A percentile compares a stretch with the other conserved stretches of the same genome.
These are phyloP conservation scores for Barnettozyma sp. DNA, from an alignment of 805 yeast species.

Conservation along the genomic window DNA sequence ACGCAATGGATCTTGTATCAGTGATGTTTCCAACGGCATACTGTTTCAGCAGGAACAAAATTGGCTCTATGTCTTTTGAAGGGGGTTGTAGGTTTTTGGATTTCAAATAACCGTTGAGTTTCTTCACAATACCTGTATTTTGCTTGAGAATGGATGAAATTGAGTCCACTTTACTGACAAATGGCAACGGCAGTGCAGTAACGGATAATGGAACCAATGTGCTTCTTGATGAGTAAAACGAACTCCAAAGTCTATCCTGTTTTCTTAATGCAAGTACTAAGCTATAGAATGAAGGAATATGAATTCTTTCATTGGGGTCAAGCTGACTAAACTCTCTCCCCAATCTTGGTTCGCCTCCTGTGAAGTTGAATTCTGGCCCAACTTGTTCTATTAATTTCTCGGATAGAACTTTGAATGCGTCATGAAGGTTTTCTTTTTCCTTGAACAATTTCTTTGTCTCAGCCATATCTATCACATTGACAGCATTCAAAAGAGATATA, in stretches of 20 bases:
- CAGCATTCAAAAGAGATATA: conserved; percentile 32
- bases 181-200: conserved; percentile 36
- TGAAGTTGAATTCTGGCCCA: conserved; percentile 26
- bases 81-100: conserved; percentile 1
- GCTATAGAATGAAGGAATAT: conserved; percentile 33
- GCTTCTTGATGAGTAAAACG: conserved; percentile 26
- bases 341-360: conserved; percentile 7
- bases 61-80: conserved; percentile 25
- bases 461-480: conserved; percentile 28
- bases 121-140: conserved; percentile 20
- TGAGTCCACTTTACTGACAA: conserved; percentile 29
- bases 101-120: conserved; percentile 22
- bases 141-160: conserved; percentile 26
- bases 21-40: conserved; percentile 49
- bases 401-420: conserved; percentile 25
- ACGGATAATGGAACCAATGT: conserved; percentile 36
- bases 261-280: conserved; percentile 44
- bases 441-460: conserved; percentile 15
- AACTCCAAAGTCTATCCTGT: conserved; percentile 41
- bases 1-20: conserved; percentile 42
- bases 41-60: conserved; percentile 43
- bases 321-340: conserved; percentile 17
- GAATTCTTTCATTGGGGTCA: conserved; percentile 7
- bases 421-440: conserved; percentile 15
- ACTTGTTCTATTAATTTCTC: conserved; percentile 12